A percentile compares a stretch with the other conserved stretches of the same genome.
These are phyloP conservation scores for Quercus tomentella DNA, from an alignment of 331 rosid species.

Conservation along the genomic window DNA sequence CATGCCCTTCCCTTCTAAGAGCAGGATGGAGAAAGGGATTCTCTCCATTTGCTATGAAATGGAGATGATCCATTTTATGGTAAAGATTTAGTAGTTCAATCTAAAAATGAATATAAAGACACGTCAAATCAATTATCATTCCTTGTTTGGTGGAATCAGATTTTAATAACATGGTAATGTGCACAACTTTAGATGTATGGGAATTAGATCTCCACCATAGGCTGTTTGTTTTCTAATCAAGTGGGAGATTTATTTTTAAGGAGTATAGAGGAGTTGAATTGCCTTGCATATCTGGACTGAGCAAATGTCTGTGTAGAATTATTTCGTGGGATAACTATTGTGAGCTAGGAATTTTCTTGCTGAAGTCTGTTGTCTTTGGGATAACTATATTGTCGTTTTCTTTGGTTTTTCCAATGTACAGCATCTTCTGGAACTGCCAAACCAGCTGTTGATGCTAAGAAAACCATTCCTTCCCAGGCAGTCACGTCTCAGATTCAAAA, in stretches of 20 bases:
- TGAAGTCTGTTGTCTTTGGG: not conserved
- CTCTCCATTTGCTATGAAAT: too few species aligned
- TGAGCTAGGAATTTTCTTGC: not conserved
- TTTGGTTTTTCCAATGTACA: constrained; percentile 14
- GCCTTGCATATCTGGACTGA: not conserved
- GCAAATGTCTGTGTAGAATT: not conserved
- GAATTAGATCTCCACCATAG: too few species aligned
- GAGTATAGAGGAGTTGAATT: not conserved
- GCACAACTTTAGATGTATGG: too few species aligned
- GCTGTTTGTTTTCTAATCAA: not conserved
- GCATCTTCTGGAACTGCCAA: constrained; percentile 14
- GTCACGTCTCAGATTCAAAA: constrained; percentile 28
- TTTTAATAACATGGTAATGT: too few species aligned
- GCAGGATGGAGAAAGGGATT: too few species aligned
- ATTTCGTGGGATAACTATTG: not conserved
- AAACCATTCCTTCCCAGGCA: constrained; percentile 33
- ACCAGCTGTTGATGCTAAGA: constrained; percentile 33
- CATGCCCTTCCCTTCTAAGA: too few species aligned
- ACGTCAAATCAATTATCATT: too few species aligned
- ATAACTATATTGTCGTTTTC: not conserved
- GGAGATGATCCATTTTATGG: too few species aligned
- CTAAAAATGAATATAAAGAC: too few species aligned
- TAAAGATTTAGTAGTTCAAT: too few species aligned
- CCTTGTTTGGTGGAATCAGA: too few species aligned
- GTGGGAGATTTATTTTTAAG: not conserved